Evolutionary conservation across 2,329 filamentous ascomycete genomes (phyloP).

Genomic region (Pleomassaria siparia): DNA sequence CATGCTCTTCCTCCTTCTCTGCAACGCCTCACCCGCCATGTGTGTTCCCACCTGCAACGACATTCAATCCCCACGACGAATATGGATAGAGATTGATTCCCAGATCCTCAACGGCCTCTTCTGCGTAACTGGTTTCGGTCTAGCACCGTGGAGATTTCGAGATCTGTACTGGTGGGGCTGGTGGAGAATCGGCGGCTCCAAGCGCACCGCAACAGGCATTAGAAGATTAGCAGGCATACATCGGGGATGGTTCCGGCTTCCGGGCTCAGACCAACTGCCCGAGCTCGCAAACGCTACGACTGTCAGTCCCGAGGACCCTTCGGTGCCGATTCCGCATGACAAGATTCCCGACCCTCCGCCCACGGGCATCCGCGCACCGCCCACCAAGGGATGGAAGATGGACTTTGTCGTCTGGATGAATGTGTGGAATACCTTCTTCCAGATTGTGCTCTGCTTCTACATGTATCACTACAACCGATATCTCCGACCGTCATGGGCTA

Average conservation of each 20-base stretch:
- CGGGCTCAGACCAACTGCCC: slow-evolving; percentile 62
- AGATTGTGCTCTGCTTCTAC: slow-evolving; percentile 70
- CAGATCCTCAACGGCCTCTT: slow-evolving; percentile 84
- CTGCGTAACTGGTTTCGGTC: slow-evolving; percentile 82
- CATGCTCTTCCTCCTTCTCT: slow-evolving; percentile 84
- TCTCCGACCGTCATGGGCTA: slow-evolving; percentile 75
- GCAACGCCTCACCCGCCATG: slow-evolving; percentile 73
- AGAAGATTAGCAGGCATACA: slow-evolving; percentile 74
- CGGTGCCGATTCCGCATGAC: slow-evolving; percentile 63
- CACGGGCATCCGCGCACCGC: slow-evolving; percentile 69
- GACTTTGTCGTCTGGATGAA: slow-evolving; percentile 80
- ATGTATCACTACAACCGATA: slow-evolving; percentile 82
- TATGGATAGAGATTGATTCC: slow-evolving; percentile 83
- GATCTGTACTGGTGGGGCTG: slow-evolving; percentile 73
- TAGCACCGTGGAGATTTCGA: slow-evolving; percentile 81
- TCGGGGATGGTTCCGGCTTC: slow-evolving; percentile 72
- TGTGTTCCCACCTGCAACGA: slow-evolving; percentile 70
- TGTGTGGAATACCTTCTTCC: slow-evolving; percentile 76
- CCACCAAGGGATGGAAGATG: slow-evolving; percentile 72
- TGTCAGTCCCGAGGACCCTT: slow-evolving; percentile 43
- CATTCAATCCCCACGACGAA: slow-evolving; percentile 73
- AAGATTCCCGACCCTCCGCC: slow-evolving; percentile 67
- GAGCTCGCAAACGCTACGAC: slow-evolving; percentile 23
- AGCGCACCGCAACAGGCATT: slow-evolving; percentile 53
- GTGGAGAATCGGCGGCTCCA: slow-evolving; percentile 59